These are phyloP conservation scores for Lyophyllum atratum DNA, from an alignment of 768 basidiomycete species.

Conservation along the genomic window DNA sequence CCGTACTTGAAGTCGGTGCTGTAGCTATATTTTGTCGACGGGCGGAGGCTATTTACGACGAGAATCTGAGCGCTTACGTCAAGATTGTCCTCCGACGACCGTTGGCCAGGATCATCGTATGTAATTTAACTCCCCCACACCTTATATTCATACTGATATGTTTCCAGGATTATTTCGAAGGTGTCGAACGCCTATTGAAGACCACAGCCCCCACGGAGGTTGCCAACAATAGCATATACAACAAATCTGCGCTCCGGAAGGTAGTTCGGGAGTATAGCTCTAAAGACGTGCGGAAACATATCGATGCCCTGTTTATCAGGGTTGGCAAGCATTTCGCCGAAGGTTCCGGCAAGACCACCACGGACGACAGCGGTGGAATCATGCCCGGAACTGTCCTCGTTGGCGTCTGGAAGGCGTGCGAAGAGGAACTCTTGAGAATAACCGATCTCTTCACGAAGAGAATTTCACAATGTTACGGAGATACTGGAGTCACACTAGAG, in stretches of 20 bases:
- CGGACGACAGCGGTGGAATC: conserved; percentile 56
- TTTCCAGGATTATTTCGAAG: conserved; percentile 90
- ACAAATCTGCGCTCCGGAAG: conserved; percentile 77
- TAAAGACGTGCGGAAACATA: conserved; percentile 88
- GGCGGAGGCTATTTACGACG: conserved; percentile 85
- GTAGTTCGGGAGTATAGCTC: conserved; percentile 80
- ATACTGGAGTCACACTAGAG: conserved; percentile 71
- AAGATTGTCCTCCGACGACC: conserved; percentile 85
- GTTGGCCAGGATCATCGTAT: conserved; percentile 83
- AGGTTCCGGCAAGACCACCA: conserved; percentile 64
- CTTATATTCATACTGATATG: neutral
- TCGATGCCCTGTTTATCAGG: conserved; percentile 85
- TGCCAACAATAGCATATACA: conserved; percentile 72
- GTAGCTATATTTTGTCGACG: conserved; percentile 62
- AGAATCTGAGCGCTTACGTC: conserved; percentile 85
- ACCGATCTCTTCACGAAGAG: conserved; percentile 68
- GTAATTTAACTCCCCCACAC: conserved; percentile 23
- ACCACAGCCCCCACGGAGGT: conserved; percentile 80
- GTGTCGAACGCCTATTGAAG: conserved; percentile 83
- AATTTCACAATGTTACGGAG: conserved; percentile 79
- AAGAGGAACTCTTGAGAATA: conserved; percentile 77
- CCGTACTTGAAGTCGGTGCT: conserved; percentile 66
- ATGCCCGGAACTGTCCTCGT: conserved; percentile 68
- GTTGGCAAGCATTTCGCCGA: conserved; percentile 97
- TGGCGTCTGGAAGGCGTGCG: conserved; percentile 90